Evolutionary conservation across 2,329 filamentous ascomycete genomes (phyloP).

Genomic region (Neurospora sp.): DNA sequence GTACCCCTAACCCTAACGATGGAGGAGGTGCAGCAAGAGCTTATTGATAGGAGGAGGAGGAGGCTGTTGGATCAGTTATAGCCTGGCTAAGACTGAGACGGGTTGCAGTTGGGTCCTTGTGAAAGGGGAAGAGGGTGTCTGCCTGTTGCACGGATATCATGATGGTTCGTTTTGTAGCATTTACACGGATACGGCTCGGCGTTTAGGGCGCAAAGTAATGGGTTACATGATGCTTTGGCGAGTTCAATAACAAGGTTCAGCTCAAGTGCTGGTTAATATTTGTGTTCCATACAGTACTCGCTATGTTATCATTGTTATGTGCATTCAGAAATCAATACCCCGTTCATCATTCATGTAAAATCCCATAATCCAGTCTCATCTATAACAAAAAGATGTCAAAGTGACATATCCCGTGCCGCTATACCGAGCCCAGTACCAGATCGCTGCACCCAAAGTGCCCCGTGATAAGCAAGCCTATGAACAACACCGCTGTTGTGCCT

Average conservation of each 20-base stretch:
- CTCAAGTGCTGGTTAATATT: neutral
- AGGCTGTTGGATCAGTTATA: constrained; percentile 74
- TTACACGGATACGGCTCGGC: constrained; percentile 12
- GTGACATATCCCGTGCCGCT: neutral
- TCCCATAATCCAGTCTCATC: neutral
- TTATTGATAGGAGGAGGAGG: constrained; percentile 75
- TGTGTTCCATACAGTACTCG: neutral
- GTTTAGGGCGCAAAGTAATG: constrained; percentile 7
- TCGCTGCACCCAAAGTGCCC: neutral
- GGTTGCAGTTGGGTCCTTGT: neutral
- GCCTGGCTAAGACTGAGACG: neutral
- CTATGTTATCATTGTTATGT: neutral
- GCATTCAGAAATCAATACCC: neutral
- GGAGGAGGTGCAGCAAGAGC: constrained; percentile 88
- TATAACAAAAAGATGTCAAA: neutral
- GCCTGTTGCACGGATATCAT: neutral
- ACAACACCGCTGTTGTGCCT: constrained; percentile 2
- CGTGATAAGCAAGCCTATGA: constrained; percentile 20
- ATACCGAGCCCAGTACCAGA: neutral
- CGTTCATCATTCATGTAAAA: neutral
- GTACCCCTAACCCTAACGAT: constrained; percentile 23
- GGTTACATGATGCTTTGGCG: neutral
- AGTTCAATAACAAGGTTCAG: constrained; percentile 24
- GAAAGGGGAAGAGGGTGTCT: neutral
- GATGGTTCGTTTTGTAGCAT: constrained; percentile 10